Base-by-base conservation (phyloP, 805 yeast species). In the Saturnispora ahearnii region DNA sequence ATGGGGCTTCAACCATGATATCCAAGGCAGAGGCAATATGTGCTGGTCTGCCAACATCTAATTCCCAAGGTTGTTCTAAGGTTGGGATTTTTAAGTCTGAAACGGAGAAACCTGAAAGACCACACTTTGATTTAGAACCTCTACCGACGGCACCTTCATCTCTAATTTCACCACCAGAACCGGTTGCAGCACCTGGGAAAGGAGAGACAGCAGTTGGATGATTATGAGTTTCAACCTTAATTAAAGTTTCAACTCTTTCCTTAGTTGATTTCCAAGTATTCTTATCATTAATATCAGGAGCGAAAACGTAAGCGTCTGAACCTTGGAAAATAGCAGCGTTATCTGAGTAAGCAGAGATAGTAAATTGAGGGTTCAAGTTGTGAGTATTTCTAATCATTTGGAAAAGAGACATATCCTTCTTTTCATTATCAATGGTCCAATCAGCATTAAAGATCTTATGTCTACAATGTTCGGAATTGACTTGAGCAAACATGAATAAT, bases 151-250 rank as follows among this genome's bases (percentile, higher is more conserved):
- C 99, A 71, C 97, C 99, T 72, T 93, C 99, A 69, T 93, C 99
- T 76, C 99, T 87, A 62, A 93, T 93, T 71, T 93, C 99, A 73
- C 99, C 99, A 67, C 99, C 99, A 10, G 98, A 90, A 55, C 99
- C 99, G 12, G 99, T 93, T 41, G 99, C 96, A 31, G 99, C 99
- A 68, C 99, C 99, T 3, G 99, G 90, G 70, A 88, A 93, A 38
- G 99, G 99, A 24, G 98, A 91, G 5, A 93, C 97, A 1, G 99
- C 99, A 26, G 99, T 93, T 49, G 99, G 99, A 68, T 93, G 99
- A 71, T 93, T 93, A 68, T 93, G 99, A 26, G 99, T 93, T 71
- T 93, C 99, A 47, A 93, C 99, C 67, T 93, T 93, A 62, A 90
- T 87, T 58, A 93, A 73, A 62, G 95, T 87, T 56, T 90, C 93